Evolutionary conservation across 768 basidiomycete species (phyloP).

Genomic region (Boletellus ananas): DNA sequence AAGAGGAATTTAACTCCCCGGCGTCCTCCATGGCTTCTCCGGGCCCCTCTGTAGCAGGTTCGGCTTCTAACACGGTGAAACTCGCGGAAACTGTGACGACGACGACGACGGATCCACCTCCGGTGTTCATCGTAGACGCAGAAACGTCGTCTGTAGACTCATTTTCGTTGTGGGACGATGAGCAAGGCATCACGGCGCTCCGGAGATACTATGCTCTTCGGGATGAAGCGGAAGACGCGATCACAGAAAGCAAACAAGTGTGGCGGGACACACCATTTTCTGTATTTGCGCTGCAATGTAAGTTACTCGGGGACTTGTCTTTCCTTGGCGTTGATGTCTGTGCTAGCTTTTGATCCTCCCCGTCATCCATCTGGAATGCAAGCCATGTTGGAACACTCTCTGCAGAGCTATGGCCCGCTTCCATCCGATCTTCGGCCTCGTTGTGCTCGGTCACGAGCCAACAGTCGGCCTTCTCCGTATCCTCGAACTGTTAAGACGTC

Average conservation of each 20-base stretch:
- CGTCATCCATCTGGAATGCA: constrained; percentile 62
- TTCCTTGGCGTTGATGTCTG: constrained; percentile 1
- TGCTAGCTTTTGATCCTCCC: constrained; percentile 68
- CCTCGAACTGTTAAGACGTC: constrained; percentile 50
- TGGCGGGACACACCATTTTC: constrained; percentile 78
- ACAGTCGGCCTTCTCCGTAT: constrained; percentile 73
- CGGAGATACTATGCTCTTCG: constrained; percentile 66
- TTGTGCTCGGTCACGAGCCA: constrained; percentile 61
- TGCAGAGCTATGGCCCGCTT: constrained; percentile 69
- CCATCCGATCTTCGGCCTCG: constrained; percentile 65
- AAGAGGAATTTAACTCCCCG: constrained; percentile 56
- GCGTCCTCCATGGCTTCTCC: constrained; percentile 27
- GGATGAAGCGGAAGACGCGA: constrained; percentile 63
- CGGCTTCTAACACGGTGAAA: constrained; percentile 32
- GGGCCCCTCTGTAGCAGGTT: constrained; percentile 9
- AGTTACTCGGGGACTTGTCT: constrained; percentile 26
- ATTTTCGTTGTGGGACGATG: constrained; percentile 59
- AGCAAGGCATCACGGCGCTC: constrained; percentile 59
- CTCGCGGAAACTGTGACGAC: constrained; percentile 1
- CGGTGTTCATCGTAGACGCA: constrained; percentile 55
- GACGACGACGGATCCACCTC: constrained; percentile 32
- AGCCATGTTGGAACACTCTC: constrained; percentile 67
- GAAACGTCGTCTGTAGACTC: constrained; percentile 49
- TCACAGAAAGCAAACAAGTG: constrained; percentile 58
- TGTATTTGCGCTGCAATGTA: constrained; percentile 68